Conservation (phyloP, 805 yeast species). For the Lachancea meyersii region DNA sequence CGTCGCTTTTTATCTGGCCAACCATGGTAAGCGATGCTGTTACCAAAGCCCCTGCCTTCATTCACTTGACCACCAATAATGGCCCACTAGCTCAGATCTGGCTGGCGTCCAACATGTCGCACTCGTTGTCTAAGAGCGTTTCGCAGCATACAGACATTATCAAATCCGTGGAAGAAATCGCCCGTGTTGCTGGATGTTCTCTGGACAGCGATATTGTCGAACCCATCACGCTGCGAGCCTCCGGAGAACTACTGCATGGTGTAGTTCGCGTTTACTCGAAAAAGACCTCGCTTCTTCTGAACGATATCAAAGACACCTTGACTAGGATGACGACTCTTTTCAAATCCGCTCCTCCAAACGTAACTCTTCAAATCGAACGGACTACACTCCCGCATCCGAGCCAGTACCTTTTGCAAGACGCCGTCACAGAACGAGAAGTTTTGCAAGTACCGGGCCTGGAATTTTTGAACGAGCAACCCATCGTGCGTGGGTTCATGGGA, state of each 20-base stretch:
- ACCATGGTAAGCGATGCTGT: neutral
- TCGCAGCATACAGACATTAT: conserved; percentile 64
- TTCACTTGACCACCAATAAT: conserved; percentile 42
- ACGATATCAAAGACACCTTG: conserved; percentile 76
- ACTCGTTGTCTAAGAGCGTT: conserved; percentile 63
- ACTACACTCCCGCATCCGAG: conserved; percentile 49
- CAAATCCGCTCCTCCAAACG: conserved; percentile 41
- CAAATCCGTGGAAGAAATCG: conserved; percentile 61
- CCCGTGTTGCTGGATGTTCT: conserved; percentile 34
- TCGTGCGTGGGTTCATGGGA: conserved; percentile 13
- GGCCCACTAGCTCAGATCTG: conserved; percentile 88
- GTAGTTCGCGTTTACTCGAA: conserved; percentile 81
- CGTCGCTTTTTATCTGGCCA: neutral
- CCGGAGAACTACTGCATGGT: conserved; percentile 83
- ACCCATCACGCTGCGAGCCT: conserved; percentile 69
- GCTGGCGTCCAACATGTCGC: conserved; percentile 77
- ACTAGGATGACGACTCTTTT: conserved; percentile 66
- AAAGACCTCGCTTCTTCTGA: conserved; percentile 74
- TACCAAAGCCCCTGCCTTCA: conserved; percentile 6
- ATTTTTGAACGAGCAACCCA: conserved; percentile 20
- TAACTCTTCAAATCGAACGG: conserved; percentile 51
- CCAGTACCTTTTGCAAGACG: conserved; percentile 62
- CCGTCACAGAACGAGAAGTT: conserved; percentile 71
- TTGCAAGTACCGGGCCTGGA: conserved; percentile 56
- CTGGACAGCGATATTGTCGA: conserved; percentile 32